Conservation (phyloP, 2,329 filamentous ascomycete species). For the Pyricularia sp. region DNA sequence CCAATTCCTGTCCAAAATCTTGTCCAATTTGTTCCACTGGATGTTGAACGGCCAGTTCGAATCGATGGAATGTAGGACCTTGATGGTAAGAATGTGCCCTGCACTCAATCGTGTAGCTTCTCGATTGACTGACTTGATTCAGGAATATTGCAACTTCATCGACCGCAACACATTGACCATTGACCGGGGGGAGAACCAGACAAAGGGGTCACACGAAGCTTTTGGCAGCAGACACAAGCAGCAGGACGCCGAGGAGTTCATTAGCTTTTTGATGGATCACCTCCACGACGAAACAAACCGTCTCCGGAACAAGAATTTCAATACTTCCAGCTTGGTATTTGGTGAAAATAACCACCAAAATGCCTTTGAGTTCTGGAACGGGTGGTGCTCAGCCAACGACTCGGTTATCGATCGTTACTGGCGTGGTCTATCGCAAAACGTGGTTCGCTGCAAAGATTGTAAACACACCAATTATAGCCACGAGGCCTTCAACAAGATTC, state of each 20-base stretch:
- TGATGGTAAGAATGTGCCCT: constrained; percentile 38
- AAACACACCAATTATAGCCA: constrained; percentile 38
- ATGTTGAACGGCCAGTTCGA: constrained; percentile 40
- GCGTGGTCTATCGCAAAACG: constrained; percentile 65
- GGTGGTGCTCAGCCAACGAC: constrained; percentile 58
- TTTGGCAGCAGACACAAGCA: constrained; percentile 40
- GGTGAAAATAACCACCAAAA: background rate
- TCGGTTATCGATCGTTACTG: constrained; percentile 77
- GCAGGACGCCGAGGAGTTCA: constrained; percentile 88
- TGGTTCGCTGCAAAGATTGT: constrained; percentile 56
- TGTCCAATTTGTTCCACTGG: constrained; percentile 51
- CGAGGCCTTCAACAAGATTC: constrained; percentile 44
- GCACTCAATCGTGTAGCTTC: constrained; percentile 2
- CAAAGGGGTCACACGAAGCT: background rate
- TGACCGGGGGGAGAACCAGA: constrained; percentile 5
- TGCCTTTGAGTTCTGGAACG: constrained; percentile 56
- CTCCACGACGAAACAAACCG: constrained; percentile 80
- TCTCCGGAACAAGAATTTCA: constrained; percentile 27
- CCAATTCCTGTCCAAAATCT: constrained; percentile 49
- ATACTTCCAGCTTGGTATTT: background rate
- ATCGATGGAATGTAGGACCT: constrained; percentile 42
- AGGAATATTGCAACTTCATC: constrained; percentile 57
- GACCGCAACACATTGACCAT: constrained; percentile 28
- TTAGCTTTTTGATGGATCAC: constrained; percentile 71
- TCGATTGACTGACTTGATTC: constrained; percentile 10